These are phyloP conservation scores for Pelargonium nanum DNA, from an alignment of 345 rosid species.

Conservation along the genomic window DNA sequence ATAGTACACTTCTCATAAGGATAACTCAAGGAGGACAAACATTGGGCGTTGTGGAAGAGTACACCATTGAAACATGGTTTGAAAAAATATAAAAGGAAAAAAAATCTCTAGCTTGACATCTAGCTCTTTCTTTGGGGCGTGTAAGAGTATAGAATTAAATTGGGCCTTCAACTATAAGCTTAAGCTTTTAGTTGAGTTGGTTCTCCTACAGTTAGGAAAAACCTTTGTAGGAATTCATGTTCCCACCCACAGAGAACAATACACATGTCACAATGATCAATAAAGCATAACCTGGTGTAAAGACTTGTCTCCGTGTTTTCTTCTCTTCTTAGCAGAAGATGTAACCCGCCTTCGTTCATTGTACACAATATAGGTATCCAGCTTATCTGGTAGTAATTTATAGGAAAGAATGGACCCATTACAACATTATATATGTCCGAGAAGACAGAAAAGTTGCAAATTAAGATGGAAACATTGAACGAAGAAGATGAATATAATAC, in stretches of 20 bases:
- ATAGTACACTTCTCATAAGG: not conserved
- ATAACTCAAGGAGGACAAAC: too few relatives aligned
- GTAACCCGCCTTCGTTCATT: constrained; percentile 85
- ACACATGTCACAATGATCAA: constrained; percentile 3
- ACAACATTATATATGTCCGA: not conserved
- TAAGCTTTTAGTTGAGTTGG: too few relatives aligned
- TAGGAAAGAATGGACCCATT: not conserved
- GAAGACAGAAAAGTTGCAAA: not conserved
- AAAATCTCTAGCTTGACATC: too few relatives aligned
- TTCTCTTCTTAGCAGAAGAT: constrained; percentile 89
- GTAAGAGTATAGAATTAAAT: too few relatives aligned
- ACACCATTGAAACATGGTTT: too few relatives aligned
- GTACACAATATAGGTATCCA: constrained; percentile 76
- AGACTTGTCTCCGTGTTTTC: constrained; percentile 44
- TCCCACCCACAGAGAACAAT: not conserved
- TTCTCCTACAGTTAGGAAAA: too few relatives aligned
- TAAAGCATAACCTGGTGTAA: constrained; percentile 72
- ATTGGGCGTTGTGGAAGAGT: too few relatives aligned
- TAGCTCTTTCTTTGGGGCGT: too few relatives aligned
- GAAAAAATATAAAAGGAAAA: too few relatives aligned
- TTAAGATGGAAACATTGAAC: constrained; percentile 1
- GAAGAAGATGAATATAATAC: constrained; percentile 24
- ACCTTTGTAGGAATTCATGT: not conserved
- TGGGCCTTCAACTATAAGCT: too few relatives aligned
- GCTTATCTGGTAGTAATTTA: constrained; percentile 34